Evolutionary conservation across 2,329 filamentous ascomycete genomes (phyloP).

Genomic region (Trichoderma simmonsii): DNA sequence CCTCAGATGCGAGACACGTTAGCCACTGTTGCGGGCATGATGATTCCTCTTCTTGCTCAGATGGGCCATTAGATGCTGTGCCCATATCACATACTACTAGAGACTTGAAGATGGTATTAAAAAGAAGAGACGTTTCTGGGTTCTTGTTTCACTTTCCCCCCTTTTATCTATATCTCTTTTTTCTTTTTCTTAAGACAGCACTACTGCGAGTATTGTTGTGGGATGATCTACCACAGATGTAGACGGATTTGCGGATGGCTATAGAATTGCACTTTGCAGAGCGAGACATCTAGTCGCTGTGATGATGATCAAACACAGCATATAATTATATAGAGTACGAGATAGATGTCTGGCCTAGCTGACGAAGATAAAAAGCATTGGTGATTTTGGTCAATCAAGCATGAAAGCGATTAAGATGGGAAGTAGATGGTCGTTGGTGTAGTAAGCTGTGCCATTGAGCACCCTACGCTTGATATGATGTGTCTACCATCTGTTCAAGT

Average conservation of each 20-base stretch:
- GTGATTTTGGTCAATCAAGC: background rate
- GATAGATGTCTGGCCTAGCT: background rate
- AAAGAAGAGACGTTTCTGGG: background rate
- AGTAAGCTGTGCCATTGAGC: background rate
- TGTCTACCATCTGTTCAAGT: background rate
- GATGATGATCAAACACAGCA: background rate
- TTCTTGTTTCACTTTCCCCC: background rate
- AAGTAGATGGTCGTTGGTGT: background rate
- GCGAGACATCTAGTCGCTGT: background rate
- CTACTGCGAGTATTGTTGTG: background rate
- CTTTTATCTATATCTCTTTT: background rate
- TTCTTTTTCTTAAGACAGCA: background rate
- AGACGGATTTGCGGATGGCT: background rate
- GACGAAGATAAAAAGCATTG: background rate
- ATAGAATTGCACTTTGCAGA: background rate
- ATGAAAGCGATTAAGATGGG: background rate
- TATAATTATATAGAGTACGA: conserved; percentile 2
- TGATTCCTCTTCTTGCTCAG: conserved; percentile 73
- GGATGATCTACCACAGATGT: background rate
- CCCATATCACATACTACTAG: background rate
- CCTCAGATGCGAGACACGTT: conserved; percentile 66
- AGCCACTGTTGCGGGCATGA: conserved; percentile 71
- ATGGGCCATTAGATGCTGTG: conserved; percentile 60
- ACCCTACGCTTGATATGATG: background rate
- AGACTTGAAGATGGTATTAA: background rate